These are phyloP conservation scores for Hansenula lynferdii DNA, from an alignment of 1,139 yeast species.

Conservation along the genomic window DNA sequence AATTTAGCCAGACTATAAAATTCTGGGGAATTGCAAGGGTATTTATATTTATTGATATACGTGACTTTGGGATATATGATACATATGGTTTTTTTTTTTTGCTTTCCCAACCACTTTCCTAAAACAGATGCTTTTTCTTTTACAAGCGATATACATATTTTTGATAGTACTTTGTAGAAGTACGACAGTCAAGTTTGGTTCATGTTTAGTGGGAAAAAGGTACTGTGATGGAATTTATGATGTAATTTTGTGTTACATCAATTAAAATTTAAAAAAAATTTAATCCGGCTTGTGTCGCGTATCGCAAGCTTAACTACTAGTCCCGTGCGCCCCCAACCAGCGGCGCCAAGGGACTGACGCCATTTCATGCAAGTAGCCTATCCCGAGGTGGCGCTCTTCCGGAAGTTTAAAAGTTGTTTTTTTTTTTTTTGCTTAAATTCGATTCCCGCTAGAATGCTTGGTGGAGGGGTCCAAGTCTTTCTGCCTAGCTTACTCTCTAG, in stretches of 20 bases:
- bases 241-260: neutral
- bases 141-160: neutral
- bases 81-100: neutral
- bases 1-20: too few relatives aligned
- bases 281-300: conserved; percentile 1
- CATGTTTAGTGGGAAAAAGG: conserved; percentile 1
- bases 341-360: too few relatives aligned
- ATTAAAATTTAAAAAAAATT: neutral
- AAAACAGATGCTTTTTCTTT: neutral
- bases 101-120: neutral
- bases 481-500: too few relatives aligned
- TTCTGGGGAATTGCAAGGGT: conserved; percentile 1
- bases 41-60: neutral
- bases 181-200: too few relatives aligned
- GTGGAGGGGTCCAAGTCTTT: too few relatives aligned
- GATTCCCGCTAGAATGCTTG: too few relatives aligned
- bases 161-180: too few relatives aligned
- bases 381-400: too few relatives aligned
- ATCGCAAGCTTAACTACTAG: neutral
- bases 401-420: too few relatives aligned
- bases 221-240: neutral
- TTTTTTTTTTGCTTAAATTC: too few relatives aligned
- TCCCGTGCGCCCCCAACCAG: too few relatives aligned
- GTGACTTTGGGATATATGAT: neutral
- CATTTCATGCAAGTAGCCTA: too few relatives aligned